Evolutionary conservation across 2,329 filamentous ascomycete genomes (phyloP).

Genomic region (Colletotrichum euphorbiae): DNA sequence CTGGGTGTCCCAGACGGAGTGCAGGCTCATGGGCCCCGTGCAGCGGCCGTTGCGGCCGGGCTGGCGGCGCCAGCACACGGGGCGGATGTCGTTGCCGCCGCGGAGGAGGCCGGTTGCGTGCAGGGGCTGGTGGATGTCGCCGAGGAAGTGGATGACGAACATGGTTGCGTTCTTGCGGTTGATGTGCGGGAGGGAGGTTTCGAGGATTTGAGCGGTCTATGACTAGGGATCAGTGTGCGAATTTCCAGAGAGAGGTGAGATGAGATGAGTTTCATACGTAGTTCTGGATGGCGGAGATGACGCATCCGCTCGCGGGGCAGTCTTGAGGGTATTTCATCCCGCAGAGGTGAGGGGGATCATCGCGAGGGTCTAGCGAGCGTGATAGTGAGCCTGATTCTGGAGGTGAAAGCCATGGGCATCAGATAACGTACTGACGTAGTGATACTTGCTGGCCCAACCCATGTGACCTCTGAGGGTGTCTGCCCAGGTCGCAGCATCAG

Average conservation of each 20-base stretch:
- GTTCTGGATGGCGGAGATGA: constrained; percentile 40
- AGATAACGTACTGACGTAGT: constrained; percentile 36
- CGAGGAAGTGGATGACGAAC: constrained; percentile 42
- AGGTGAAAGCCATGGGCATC: not conserved
- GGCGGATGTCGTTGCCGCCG: constrained; percentile 40
- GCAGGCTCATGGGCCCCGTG: constrained; percentile 36
- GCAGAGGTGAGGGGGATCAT: constrained; percentile 38
- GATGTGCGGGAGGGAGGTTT: constrained; percentile 45
- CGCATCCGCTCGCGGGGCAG: constrained; percentile 38
- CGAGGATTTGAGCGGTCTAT: constrained; percentile 36
- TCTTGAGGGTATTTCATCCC: constrained; percentile 39
- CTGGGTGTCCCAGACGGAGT: constrained; percentile 40
- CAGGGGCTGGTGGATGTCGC: constrained; percentile 40
- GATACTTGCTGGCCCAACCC: constrained; percentile 40
- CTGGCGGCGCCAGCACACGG: constrained; percentile 38
- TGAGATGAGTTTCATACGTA: constrained; percentile 13
- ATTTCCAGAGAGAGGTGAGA: not conserved
- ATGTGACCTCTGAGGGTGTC: constrained; percentile 39
- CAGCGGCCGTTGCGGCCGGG: constrained; percentile 25
- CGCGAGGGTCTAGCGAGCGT: constrained; percentile 23
- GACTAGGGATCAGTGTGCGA: not conserved
- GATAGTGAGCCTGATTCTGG: not conserved
- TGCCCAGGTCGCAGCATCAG: constrained; percentile 39
- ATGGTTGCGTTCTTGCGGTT: constrained; percentile 41
- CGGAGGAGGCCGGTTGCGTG: constrained; percentile 39